Evolutionary conservation across 2,329 filamentous ascomycete genomes (phyloP).

Genomic region (Zymoseptoria pseudotritici): DNA sequence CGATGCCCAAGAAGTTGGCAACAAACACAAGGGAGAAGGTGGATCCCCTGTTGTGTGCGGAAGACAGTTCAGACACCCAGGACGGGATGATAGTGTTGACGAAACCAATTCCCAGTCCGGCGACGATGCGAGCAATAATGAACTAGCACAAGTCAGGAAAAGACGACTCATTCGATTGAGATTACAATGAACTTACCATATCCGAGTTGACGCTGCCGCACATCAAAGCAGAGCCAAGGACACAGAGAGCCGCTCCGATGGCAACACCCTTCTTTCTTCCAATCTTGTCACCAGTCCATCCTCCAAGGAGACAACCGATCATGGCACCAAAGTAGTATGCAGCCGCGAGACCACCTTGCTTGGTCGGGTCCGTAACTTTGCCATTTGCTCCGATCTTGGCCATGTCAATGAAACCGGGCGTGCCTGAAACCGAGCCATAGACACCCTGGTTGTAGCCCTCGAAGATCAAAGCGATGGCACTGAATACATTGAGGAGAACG

Average conservation of each 20-base stretch:
- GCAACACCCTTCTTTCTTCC: conserved; percentile 23
- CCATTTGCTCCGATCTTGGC: conserved; percentile 43
- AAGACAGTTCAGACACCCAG: conserved; percentile 14
- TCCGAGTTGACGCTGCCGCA: conserved; percentile 17
- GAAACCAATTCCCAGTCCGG: conserved; percentile 29
- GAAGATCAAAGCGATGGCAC: conserved; percentile 26
- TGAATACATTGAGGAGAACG: conserved; percentile 24
- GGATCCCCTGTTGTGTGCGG: conserved; percentile 13
- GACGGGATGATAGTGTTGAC: conserved; percentile 26
- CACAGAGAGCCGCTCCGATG: conserved; percentile 20
- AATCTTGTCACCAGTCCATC: conserved; percentile 24
- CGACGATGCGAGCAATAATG: conserved; percentile 26
- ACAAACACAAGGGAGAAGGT: conserved; percentile 36
- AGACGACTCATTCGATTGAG: neutral
- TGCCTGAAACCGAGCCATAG: conserved; percentile 45
- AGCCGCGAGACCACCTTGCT: conserved; percentile 46
- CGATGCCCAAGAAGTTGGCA: conserved; percentile 47
- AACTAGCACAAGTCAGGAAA: conserved; percentile 8
- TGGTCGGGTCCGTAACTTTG: conserved; percentile 41
- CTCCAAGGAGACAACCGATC: conserved; percentile 43
- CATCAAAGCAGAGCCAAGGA: conserved; percentile 24
- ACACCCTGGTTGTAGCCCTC: conserved; percentile 47
- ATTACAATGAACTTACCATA: conserved; percentile 13
- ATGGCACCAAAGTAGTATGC: conserved; percentile 49
- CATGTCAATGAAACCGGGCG: conserved; percentile 35